phyloP scores from a whole-genome alignment of 306 rosid genomes.

The Trifolium fragiferum region DNA sequence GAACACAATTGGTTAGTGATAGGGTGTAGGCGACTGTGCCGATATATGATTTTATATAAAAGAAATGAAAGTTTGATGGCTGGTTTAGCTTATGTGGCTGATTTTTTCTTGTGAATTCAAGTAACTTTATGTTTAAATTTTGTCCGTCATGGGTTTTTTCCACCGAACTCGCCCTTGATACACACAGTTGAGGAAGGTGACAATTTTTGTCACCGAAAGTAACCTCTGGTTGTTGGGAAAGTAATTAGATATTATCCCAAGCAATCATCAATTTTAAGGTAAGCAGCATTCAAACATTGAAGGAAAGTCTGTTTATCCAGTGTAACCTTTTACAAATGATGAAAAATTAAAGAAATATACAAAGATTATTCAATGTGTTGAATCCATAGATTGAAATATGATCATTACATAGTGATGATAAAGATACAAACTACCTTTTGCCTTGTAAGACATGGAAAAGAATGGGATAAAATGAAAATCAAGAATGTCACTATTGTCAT shows the following conservation, averaged over 20 bases:
- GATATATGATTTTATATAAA: conserved; percentile 69
- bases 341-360: conserved; percentile 14
- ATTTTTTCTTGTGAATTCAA: conserved; percentile 55
- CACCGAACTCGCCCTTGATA: conserved; percentile 37
- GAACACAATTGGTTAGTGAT: conserved; percentile 49
- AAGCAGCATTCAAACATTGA: conserved; percentile 32
- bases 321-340: conserved; percentile 36
- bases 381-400: conserved; percentile 30
- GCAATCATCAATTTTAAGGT: conserved; percentile 30
- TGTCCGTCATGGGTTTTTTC: conserved; percentile 26
- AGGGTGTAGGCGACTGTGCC: conserved; percentile 69
- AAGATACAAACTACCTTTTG: conserved; percentile 24
- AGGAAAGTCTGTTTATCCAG: conserved; percentile 42
- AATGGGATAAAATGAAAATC: conserved; percentile 39
- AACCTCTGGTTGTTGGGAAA: conserved; percentile 33
- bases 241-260: conserved; percentile 23
- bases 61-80: conserved; percentile 71
- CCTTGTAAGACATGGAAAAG: conserved; percentile 38
- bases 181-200: conserved; percentile 33
- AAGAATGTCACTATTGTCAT: conserved; percentile 20
- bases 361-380: conserved; percentile 27
- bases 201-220: conserved; percentile 39
- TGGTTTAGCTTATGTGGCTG: conserved; percentile 72
- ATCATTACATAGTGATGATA: conserved; percentile 34
- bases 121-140: conserved; percentile 45